These are phyloP conservation scores for Eucalyptus regnans DNA, from an alignment of 345 rosid species.

Conservation along the genomic window DNA sequence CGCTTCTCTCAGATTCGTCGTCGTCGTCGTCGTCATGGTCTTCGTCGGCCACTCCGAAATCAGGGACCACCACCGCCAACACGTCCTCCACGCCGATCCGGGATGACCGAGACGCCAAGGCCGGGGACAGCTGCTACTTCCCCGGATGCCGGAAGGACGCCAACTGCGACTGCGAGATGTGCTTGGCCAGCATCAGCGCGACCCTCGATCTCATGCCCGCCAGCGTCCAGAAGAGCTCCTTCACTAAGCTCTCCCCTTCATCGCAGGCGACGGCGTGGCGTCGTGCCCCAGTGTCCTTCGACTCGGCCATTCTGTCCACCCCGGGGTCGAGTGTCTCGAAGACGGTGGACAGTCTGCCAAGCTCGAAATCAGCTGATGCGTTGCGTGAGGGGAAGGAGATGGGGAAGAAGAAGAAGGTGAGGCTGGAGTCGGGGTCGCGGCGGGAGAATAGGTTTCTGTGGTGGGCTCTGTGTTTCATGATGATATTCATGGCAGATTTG, in stretches of 20 bases:
- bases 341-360: not conserved
- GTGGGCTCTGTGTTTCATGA: slow-evolving; percentile 17
- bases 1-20: slow-evolving; percentile 10
- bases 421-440: not conserved
- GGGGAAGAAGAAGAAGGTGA: slow-evolving; percentile 7
- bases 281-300: slow-evolving; percentile 44
- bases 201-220: slow-evolving; percentile 82
- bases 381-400: slow-evolving; percentile 3
- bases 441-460: not conserved
- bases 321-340: slow-evolving; percentile 26
- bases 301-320: slow-evolving; percentile 29
- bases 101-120: slow-evolving; percentile 6
- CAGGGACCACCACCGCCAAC: slow-evolving; percentile 4
- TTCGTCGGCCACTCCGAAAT: slow-evolving; percentile 1
- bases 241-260: slow-evolving; percentile 44
- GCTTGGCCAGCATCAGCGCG: slow-evolving; percentile 79
- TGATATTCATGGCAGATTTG: slow-evolving; percentile 25
- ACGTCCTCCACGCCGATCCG: slow-evolving; percentile 3
- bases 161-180: slow-evolving; percentile 71
- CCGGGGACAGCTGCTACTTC: slow-evolving; percentile 61
- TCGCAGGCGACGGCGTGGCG: slow-evolving; percentile 1
- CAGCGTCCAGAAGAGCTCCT: slow-evolving; percentile 58
- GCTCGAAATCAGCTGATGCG: slow-evolving; percentile 12
- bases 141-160: slow-evolving; percentile 86
- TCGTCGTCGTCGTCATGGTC: slow-evolving; percentile 20